phyloP scores from a whole-genome alignment of 2,329 filamentous ascomycete species.

The Aureobasidium leucospermi region DNA sequence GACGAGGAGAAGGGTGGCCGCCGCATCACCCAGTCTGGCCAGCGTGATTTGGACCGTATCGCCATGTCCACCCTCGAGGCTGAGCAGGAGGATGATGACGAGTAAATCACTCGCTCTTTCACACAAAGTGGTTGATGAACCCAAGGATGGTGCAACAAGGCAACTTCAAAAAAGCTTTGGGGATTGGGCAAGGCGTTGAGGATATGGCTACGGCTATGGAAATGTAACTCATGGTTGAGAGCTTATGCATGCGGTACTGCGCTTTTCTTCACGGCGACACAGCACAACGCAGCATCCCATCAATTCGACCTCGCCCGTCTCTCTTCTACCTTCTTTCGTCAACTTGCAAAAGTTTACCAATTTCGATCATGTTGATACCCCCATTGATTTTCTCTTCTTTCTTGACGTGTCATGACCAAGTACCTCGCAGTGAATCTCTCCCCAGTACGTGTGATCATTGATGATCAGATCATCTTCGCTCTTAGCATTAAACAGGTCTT shows the following conservation, averaged over 20 bases:
- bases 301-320: slow-evolving; percentile 12
- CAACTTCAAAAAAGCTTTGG: slow-evolving; percentile 10
- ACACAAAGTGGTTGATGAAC: slow-evolving; percentile 13
- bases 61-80: slow-evolving; percentile 45
- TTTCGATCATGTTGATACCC: slow-evolving; percentile 9
- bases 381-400: not conserved
- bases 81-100: slow-evolving; percentile 43
- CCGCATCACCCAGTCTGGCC: slow-evolving; percentile 94
- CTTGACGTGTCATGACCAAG: not conserved
- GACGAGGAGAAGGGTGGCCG: slow-evolving; percentile 98
- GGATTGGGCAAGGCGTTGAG: slow-evolving; percentile 14
- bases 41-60: slow-evolving; percentile 92
- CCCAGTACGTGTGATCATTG: not conserved
- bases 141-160: slow-evolving; percentile 8
- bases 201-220: slow-evolving; percentile 13
- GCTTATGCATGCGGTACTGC: slow-evolving; percentile 13
- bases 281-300: slow-evolving; percentile 14
- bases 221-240: slow-evolving; percentile 13
- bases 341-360: slow-evolving; percentile 7
- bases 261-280: not conserved
- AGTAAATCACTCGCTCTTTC: slow-evolving; percentile 19
- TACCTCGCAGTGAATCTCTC: no score
- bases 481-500: not conserved
- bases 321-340: not conserved
- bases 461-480: no score